Evolutionary conservation across 1,139 yeast species (phyloP).

Genomic region (Candida labiduridarum): DNA sequence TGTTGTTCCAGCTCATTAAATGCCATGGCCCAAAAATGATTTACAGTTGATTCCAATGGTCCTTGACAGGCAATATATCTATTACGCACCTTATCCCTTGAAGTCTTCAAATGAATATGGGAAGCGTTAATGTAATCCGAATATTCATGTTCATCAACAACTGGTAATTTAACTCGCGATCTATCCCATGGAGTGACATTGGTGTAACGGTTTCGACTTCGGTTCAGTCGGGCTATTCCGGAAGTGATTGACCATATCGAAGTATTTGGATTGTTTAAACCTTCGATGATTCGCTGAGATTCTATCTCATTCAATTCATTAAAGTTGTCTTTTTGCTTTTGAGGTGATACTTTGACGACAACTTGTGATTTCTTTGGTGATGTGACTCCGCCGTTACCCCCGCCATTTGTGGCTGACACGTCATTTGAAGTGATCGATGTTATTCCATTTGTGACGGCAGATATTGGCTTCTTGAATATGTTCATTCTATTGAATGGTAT

Average conservation of each 20-base stretch:
- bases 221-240: constrained; percentile 23
- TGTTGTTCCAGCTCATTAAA: constrained; percentile 45
- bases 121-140: constrained; percentile 49
- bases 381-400: not conserved
- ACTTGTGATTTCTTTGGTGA: constrained; percentile 2
- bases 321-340: constrained; percentile 18
- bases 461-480: constrained; percentile 13
- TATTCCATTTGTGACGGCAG: constrained; percentile 5
- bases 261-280: constrained; percentile 16
- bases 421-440: constrained; percentile 2
- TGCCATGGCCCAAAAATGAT: constrained; percentile 89
- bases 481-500: constrained; percentile 12
- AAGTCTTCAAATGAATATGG: constrained; percentile 21
- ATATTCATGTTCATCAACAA: constrained; percentile 10
- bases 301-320: constrained; percentile 19
- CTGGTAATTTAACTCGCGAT: constrained; percentile 36
- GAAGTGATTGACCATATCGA: constrained; percentile 27
- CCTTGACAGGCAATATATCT: constrained; percentile 53
- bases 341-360: constrained; percentile 7
- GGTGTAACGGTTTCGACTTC: constrained; percentile 37
- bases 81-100: constrained; percentile 8
- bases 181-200: constrained; percentile 49
- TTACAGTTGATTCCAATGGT: constrained; percentile 62
- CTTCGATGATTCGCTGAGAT: constrained; percentile 21
- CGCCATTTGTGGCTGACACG: constrained; percentile 2